Conservation (phyloP, 495 filamentous ascomycete species). For the Podospora appendiculata region DNA sequence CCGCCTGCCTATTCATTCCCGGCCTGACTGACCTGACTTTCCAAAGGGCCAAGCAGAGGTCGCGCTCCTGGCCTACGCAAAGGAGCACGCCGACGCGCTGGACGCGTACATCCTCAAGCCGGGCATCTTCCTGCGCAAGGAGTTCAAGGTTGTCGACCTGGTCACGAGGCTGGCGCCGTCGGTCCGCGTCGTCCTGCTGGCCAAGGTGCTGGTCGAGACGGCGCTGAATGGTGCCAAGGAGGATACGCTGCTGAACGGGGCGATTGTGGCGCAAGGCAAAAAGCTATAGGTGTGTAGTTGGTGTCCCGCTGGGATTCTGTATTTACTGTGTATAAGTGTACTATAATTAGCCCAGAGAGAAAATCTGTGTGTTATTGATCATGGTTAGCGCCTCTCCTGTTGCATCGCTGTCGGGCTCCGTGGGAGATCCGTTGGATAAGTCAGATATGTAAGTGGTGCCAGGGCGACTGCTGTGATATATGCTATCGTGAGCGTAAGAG, state of each 20-base stretch:
- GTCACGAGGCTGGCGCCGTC: not conserved
- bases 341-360: too few species aligned
- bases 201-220: not conserved
- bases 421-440: too few species aligned
- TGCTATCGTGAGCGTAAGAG: too few species aligned
- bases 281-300: not conserved
- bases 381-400: too few species aligned
- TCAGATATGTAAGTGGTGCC: too few species aligned
- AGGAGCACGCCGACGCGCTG: not conserved
- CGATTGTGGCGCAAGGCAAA: not conserved
- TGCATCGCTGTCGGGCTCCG: too few species aligned
- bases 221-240: not conserved
- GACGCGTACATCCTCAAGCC: not conserved
- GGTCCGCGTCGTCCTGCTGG: not conserved
- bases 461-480: too few species aligned
- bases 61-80: not conserved
- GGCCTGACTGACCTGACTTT: not conserved
- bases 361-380: too few species aligned
- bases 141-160: not conserved
- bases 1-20: not conserved
- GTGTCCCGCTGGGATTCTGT: too few species aligned
- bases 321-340: too few species aligned
- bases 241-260: not conserved
- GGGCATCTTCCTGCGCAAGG: not conserved
- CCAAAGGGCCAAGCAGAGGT: not conserved